Conservation (phyloP, 768 basidiomycete genomes). For the Pholiota microspora region DNA sequence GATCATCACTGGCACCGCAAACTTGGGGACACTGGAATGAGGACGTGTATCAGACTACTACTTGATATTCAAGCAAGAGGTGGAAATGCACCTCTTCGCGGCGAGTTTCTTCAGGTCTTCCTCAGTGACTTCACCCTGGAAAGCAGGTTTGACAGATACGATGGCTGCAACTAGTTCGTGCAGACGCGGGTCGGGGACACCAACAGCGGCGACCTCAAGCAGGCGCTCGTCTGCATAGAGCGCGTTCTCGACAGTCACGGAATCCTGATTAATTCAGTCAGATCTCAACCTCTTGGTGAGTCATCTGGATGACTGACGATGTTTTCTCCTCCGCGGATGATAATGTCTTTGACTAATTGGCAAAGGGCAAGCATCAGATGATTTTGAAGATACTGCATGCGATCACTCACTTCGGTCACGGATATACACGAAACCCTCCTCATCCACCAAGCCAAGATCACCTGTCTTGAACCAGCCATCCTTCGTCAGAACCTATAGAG, state of each 20-base stretch:
- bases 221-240: slow-evolving; percentile 54
- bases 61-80: too few species aligned
- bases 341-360: slow-evolving; percentile 66
- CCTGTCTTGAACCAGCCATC: slow-evolving; percentile 61
- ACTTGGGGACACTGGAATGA: slow-evolving; percentile 48
- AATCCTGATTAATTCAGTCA: slow-evolving; percentile 37
- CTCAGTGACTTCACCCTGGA: slow-evolving; percentile 45
- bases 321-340: slow-evolving; percentile 65
- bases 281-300: not conserved
- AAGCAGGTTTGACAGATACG: slow-evolving; percentile 46
- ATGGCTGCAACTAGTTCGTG: slow-evolving; percentile 61
- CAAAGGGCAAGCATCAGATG: too few species aligned
- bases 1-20: slow-evolving; percentile 62
- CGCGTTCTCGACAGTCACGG: slow-evolving; percentile 60
- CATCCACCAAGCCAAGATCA: slow-evolving; percentile 50
- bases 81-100: slow-evolving; percentile 42
- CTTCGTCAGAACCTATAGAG: slow-evolving; percentile 32
- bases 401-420: slow-evolving; percentile 44
- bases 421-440: slow-evolving; percentile 59
- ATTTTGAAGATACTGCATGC: too few species aligned
- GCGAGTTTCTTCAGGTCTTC: slow-evolving; percentile 41
- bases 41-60: too few species aligned
- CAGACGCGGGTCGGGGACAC: slow-evolving; percentile 54
- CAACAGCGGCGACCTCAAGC: slow-evolving; percentile 59
- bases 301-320: slow-evolving; percentile 40